Evolutionary conservation across 306 rosid species (phyloP).

Genomic region (Dalbergia oliveri): DNA sequence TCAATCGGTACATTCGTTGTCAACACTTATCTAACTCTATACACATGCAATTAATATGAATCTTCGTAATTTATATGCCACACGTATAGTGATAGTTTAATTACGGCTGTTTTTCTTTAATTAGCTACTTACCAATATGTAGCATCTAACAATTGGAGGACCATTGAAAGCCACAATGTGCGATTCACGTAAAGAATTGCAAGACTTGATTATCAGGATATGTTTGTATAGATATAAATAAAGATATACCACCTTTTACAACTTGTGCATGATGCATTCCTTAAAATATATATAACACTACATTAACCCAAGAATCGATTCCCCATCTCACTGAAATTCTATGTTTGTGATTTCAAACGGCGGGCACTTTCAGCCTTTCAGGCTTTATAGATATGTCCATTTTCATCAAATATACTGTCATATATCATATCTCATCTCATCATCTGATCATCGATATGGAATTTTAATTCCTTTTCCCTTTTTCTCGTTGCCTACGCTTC

Average conservation of each 20-base stretch:
- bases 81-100: not conserved
- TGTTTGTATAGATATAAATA: conserved; percentile 36
- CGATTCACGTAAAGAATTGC: conserved; percentile 38
- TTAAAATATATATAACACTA: not conserved
- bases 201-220: conserved; percentile 20
- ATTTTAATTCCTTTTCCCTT: conserved; percentile 26
- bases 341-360: conserved; percentile 34
- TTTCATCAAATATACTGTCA: conserved; percentile 28
- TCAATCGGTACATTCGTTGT: not conserved
- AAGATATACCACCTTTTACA: conserved; percentile 37
- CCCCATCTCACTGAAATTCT: conserved; percentile 37
- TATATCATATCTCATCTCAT: conserved; percentile 29
- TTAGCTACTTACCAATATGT: not conserved
- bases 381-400: conserved; percentile 41
- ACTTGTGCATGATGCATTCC: conserved; percentile 7
- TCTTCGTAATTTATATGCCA: not conserved
- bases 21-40: no score
- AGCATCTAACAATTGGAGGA: conserved; percentile 20
- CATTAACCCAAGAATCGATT: conserved; percentile 37
- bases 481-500: conserved; percentile 39
- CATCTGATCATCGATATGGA: not conserved
- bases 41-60: not conserved
- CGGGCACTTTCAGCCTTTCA: conserved; percentile 9
- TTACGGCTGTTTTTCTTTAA: not conserved
- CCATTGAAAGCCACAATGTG: conserved; percentile 38